Conservation (phyloP, 306 rosid species). For the Gynostemma pentaphyllum region DNA sequence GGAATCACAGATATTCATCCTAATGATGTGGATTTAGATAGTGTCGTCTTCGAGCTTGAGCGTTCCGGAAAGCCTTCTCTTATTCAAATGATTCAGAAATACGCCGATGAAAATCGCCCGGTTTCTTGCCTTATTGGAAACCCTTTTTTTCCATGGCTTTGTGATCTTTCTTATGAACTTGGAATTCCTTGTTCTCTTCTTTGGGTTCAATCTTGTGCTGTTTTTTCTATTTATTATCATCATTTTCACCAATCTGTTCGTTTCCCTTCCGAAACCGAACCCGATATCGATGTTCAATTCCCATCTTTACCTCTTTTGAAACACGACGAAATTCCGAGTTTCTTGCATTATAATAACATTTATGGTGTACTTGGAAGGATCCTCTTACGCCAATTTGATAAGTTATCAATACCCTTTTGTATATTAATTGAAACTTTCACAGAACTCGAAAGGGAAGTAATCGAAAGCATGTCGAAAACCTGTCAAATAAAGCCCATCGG, state of each 20-base stretch:
- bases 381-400: conserved; percentile 34
- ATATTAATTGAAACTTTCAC: conserved; percentile 41
- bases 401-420: conserved; percentile 29
- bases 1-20: conserved; percentile 10
- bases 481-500: conserved; percentile 26
- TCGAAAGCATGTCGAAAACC: conserved; percentile 18
- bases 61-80: conserved; percentile 20
- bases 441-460: conserved; percentile 35
- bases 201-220: conserved; percentile 59
- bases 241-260: conserved; percentile 26
- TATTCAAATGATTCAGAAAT: conserved; percentile 17
- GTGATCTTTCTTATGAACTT: conserved; percentile 34
- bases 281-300: conserved; percentile 30
- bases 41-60: conserved; percentile 19
- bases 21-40: not conserved
- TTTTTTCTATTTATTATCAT: conserved; percentile 41
- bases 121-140: conserved; percentile 50
- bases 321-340: conserved; percentile 48
- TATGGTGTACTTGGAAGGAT: conserved; percentile 18
- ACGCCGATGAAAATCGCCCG: conserved; percentile 20
- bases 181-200: conserved; percentile 35
- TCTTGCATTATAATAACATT: conserved; percentile 28
- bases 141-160: conserved; percentile 58
- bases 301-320: conserved; percentile 27
- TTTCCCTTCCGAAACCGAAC: conserved; percentile 40